These are phyloP conservation scores for Poa pratensis DNA, from an alignment of 176 grass and related monocot genomes.

Conservation along the genomic window DNA sequence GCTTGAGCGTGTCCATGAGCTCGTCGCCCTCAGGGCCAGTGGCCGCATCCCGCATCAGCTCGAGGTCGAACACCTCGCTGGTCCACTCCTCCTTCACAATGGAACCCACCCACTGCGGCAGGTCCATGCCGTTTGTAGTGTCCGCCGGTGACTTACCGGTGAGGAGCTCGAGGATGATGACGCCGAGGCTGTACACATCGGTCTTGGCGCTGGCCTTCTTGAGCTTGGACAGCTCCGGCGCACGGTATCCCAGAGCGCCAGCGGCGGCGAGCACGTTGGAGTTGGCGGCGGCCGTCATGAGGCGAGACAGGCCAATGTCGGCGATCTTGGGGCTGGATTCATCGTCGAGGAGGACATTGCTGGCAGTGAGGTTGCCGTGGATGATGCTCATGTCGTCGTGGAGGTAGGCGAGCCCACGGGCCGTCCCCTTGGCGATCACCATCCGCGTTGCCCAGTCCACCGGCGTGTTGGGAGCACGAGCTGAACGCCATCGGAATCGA, in stretches of 20 bases:
- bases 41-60: slow-evolving; percentile 26
- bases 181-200: slow-evolving; percentile 37
- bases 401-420: slow-evolving; percentile 47
- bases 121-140: slow-evolving; percentile 28
- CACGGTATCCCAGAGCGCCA: slow-evolving; percentile 15
- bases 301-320: slow-evolving; percentile 45
- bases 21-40: slow-evolving; percentile 15
- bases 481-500: background rate
- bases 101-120: slow-evolving; percentile 26
- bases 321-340: slow-evolving; percentile 45
- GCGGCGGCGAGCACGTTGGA: slow-evolving; percentile 20
- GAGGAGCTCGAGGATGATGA: slow-evolving; percentile 51
- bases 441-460: slow-evolving; percentile 55
- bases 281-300: slow-evolving; percentile 38
- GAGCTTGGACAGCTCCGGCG: slow-evolving; percentile 37
- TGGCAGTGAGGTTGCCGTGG: slow-evolving; percentile 58
- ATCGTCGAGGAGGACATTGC: slow-evolving; percentile 56
- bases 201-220: slow-evolving; percentile 42
- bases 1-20: slow-evolving; percentile 41
- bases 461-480: slow-evolving; percentile 29
- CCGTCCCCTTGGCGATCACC: slow-evolving; percentile 51
- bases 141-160: slow-evolving; percentile 35
- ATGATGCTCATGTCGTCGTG: slow-evolving; percentile 41
- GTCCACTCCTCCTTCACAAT: slow-evolving; percentile 34
- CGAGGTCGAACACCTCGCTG: slow-evolving; percentile 30